Evolutionary conservation across 345 rosid species (phyloP), one percentile per base, ranked within the genome.

Genomic region (Lepidium africanum): DNA sequence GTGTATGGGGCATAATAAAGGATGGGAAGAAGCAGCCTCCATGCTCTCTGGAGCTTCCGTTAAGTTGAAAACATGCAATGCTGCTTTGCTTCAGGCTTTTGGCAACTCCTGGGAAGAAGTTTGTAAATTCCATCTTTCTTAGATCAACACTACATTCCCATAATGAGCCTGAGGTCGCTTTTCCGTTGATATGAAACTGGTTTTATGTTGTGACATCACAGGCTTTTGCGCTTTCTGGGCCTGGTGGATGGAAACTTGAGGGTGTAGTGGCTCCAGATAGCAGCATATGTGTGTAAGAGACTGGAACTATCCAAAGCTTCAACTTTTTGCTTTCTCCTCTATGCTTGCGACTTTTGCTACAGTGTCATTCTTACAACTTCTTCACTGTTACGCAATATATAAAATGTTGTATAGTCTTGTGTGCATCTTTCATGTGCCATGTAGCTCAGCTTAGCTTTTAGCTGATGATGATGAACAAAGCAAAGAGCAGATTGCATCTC

Each of bases 21-120:
- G 99, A 17, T 93, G 99, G 99, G 99, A 93, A 80, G 99, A 93
- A 78, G 99, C 97, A 8, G 97, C 99, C 23, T 93, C 96, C 15
- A 71, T 87, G 85, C 79, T 93, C 58, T 69, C 85, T 17, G 99
- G 96, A 59, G 84, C 83, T 59, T 80, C 85, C 11, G 63, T 93
- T 32, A 91, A 88, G 79, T 78, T 93, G 67, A 84, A 93, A 80
- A 83, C 99, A 5, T 88, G 99, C 81, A 90, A 93, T 77, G 97
- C 99, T 77, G 99, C 99, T 75, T 83, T 93, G 83, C 97, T 93
- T 67, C 89, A 87, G 67, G 92, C 99, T 55, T 59, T 81, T 64
- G 99, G 99, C 71, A 81, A 81, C 70, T 80, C 97, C 50, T 93
- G 99, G 97, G 88, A 83, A 82, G 97, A 90, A 85, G 99, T 93